These are phyloP conservation scores for Starmerella ratchasimensis DNA, from an alignment of 805 yeast genomes.

Conservation along the genomic window DNA sequence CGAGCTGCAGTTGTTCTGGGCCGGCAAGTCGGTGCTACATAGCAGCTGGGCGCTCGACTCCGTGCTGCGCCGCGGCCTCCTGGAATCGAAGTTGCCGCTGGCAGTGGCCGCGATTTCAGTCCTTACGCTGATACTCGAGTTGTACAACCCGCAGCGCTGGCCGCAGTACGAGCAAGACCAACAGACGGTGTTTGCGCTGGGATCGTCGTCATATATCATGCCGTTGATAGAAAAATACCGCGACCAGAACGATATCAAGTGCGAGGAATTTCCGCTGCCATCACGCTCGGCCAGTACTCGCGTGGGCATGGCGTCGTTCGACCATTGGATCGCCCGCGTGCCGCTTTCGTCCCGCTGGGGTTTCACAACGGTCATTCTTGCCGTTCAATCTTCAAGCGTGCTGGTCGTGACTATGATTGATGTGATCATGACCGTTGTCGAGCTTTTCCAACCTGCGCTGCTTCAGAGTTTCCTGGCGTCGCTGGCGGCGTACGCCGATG, in stretches of 20 bases:
- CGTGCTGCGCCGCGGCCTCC: conserved; percentile 1
- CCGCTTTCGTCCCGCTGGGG: neutral
- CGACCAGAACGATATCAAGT: neutral
- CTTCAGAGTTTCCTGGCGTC: conserved; percentile 11
- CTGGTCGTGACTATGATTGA: neutral
- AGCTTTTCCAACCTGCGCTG: conserved; percentile 4
- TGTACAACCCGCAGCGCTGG: neutral
- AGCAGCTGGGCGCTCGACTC: conserved; percentile 13
- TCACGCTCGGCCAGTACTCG: neutral
- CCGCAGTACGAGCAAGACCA: neutral
- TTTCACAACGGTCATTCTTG: neutral
- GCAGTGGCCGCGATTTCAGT: neutral
- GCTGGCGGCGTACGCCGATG: conserved; percentile 6
- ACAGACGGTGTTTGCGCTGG: neutral
- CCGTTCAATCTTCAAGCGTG: neutral
- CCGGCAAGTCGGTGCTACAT: conserved; percentile 10
- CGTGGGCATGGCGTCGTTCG: neutral
- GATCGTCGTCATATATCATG: neutral
- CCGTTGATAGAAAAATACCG: neutral
- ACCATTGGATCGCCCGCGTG: neutral
- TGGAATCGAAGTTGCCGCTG: neutral
- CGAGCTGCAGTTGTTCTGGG: conserved; percentile 20
- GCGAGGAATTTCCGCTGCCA: neutral
- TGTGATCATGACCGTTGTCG: too few species aligned
- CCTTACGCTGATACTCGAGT: conserved; percentile 2